A percentile compares a stretch with the other conserved stretches of the same genome.
These are phyloP conservation scores for Amaranthus palmeri DNA, from an alignment of 148 eudicot genomes.

Conservation along the genomic window DNA sequence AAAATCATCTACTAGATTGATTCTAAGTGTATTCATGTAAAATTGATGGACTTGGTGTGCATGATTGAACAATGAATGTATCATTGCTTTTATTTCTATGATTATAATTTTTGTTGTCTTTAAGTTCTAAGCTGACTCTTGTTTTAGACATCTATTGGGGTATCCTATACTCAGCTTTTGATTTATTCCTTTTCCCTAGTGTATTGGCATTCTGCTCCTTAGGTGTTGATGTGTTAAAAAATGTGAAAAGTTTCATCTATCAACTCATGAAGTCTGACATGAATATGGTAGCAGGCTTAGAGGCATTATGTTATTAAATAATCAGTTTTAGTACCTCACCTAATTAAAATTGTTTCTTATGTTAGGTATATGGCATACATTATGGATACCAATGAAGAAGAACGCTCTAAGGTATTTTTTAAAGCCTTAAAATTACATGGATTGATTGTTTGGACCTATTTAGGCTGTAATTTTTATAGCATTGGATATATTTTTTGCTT, in stretches of 20 bases:
- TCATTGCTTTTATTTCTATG: too few relatives aligned
- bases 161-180: not conserved
- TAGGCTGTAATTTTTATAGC: too few relatives aligned
- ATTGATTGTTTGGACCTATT: not conserved
- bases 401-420: conserved; percentile 70
- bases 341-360: conserved; percentile 9
- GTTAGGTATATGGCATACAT: conserved; percentile 97
- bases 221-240: not conserved
- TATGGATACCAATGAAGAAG: conserved; percentile 99
- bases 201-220: not conserved
- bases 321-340: not conserved
- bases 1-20: too few relatives aligned
- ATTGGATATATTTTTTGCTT: not conserved
- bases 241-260: too few relatives aligned
- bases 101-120: too few relatives aligned
- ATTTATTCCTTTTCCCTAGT: not conserved
- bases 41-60: too few relatives aligned
- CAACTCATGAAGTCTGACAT: not conserved
- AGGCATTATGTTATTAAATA: not conserved
- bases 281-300: not conserved
- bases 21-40: too few relatives aligned
- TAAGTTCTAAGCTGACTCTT: too few relatives aligned
- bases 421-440: not conserved
- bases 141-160: too few relatives aligned
- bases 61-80: too few relatives aligned